A percentile compares a stretch with the other conserved stretches of the same genome.
These are phyloP conservation scores for Chaetomium globosum DNA, from an alignment of 2,329 filamentous ascomycete species.

Conservation along the genomic window DNA sequence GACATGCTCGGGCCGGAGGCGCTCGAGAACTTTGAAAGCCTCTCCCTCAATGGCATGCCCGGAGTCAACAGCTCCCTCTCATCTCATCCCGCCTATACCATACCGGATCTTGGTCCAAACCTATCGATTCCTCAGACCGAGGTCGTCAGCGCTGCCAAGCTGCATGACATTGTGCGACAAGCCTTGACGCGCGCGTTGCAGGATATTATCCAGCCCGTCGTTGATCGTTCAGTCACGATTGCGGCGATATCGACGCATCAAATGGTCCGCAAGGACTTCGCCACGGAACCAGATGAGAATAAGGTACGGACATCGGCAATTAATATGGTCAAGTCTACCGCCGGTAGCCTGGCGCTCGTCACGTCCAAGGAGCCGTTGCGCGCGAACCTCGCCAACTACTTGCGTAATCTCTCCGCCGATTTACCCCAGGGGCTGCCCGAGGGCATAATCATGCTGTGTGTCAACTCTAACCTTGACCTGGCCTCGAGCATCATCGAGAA, in stretches of 20 bases:
- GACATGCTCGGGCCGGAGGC: conserved; percentile 66
- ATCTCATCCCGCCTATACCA: conserved; percentile 73
- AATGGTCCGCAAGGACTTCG: conserved; percentile 94
- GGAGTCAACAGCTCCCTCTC: conserved; percentile 73
- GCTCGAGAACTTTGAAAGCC: conserved; percentile 79
- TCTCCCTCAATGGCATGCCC: conserved; percentile 75
- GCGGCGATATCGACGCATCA: conserved; percentile 95
- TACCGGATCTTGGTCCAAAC: conserved; percentile 80
- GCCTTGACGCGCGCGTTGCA: conserved; percentile 88
- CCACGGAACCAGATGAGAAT: conserved; percentile 86
- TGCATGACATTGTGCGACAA: conserved; percentile 76
- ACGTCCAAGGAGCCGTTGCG: conserved; percentile 96
- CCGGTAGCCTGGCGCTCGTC: conserved; percentile 91
- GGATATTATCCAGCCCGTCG: conserved; percentile 96
- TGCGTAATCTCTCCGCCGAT: conserved; percentile 69
- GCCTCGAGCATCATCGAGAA: conserved; percentile 94
- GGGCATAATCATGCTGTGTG: conserved; percentile 96
- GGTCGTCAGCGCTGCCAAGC: conserved; percentile 69
- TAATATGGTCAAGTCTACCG: conserved; percentile 92
- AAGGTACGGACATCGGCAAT: conserved; percentile 83
- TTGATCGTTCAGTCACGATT: conserved; percentile 96
- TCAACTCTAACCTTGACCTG: conserved; percentile 94
- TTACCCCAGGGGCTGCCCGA: conserved; percentile 85
- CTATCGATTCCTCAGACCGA: conserved; percentile 79
- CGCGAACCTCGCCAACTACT: conserved; percentile 96